Base-by-base conservation (phyloP, 2,329 filamentous ascomycete genomes). In the Apiospora malaysiana region DNA sequence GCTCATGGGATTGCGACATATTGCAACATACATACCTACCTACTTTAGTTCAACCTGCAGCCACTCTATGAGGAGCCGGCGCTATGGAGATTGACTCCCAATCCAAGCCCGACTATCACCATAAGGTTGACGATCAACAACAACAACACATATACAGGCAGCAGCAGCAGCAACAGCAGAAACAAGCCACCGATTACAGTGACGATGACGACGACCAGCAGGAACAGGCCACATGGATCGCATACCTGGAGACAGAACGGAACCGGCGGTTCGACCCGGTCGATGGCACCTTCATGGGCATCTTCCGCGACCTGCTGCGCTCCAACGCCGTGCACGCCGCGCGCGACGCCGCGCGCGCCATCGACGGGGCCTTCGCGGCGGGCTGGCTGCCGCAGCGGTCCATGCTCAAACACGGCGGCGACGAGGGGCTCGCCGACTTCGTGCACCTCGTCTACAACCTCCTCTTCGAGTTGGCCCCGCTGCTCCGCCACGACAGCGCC, bases 381-480 rank as follows among this genome's bases (percentile, higher is more conserved):
- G 45, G 67, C 32, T 51, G 46, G 67, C n/a, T 68, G 27, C 67
- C 67, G 67, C 67, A 68, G 67, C 46, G 47, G 25, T 68, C 67
- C 27, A 68, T 68, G 67, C 45, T 68, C 45, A 49, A 56, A n/a
- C 67, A 68, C 67, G 67, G 21, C 67, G 46, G 37, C 46, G 67
- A 68, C 37, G 67, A 51, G 14, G 67, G 67, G 18, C 46, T 68
- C 12, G 67, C 67, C 32, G 67, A 68, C 46, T 68, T 68, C n/a
- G 67, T 68, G 32, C 67, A 68, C 37, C 67, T 68, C 23, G 67
- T 68, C 27, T 68, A 68, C 67, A 68, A 68, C 67, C 46, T 68
- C 27, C 43, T 68, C n/a, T 68, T 68, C 46, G 67, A 68, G 32
- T 37, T 68, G 67, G 67, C 67, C 45, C 46, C 67, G 25, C 45